Conservation (phyloP, 2,329 filamentous ascomycete genomes). For the Harringtonia aguacate region DNA sequence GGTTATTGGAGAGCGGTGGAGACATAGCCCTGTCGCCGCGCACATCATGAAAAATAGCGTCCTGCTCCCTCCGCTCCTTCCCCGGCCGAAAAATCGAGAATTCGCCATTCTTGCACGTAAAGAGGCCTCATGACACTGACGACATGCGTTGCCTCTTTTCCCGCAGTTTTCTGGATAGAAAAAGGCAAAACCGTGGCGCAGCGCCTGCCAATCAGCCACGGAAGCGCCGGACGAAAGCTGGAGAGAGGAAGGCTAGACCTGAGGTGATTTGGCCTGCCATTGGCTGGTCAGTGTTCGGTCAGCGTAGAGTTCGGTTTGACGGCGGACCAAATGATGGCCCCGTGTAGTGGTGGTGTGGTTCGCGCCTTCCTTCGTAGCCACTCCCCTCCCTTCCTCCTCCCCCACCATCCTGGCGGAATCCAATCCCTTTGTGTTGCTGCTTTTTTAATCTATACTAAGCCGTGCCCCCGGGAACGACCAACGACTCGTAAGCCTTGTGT, state of each 20-base stretch:
- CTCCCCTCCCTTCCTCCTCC: conserved; percentile 3
- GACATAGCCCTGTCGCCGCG: background rate
- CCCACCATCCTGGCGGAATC: too few species aligned
- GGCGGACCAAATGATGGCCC: too few species aligned
- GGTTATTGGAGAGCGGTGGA: background rate
- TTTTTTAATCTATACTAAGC: conserved; percentile 1
- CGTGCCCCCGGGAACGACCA: conserved; percentile 1
- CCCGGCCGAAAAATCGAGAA: background rate
- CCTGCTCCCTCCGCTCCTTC: background rate
- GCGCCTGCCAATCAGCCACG: conserved; percentile 4
- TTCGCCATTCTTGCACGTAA: background rate
- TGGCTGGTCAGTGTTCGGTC: conserved; percentile 4
- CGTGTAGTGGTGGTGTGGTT: conserved; percentile 4
- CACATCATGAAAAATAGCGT: too few species aligned
- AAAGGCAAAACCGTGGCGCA: background rate
- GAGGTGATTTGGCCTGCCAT: conserved; percentile 1
- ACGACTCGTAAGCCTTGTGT: conserved; percentile 1
- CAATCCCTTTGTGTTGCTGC: background rate
- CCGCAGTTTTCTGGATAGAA: background rate
- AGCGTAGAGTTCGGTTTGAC: background rate
- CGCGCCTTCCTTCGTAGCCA: conserved; percentile 7
- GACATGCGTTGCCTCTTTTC: too few species aligned
- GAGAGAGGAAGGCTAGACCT: conserved; percentile 2
- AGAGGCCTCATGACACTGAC: too few species aligned
- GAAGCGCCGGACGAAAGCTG: conserved; percentile 10